phyloP scores from a whole-genome alignment of 1,284 basidiomycete species.

The Moesziomyces parantarcticus region DNA sequence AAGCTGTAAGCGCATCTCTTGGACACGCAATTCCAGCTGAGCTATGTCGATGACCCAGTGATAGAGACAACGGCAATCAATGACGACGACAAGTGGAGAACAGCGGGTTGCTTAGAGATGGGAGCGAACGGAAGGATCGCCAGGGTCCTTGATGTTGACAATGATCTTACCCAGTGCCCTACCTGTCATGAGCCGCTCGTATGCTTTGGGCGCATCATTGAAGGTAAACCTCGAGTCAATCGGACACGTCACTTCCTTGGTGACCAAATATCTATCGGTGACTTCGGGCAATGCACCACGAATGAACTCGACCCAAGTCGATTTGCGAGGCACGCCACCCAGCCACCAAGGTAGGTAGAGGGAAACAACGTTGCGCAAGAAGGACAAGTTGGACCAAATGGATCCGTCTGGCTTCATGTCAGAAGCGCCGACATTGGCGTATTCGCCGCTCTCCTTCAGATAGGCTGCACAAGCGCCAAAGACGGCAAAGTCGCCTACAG shows the following conservation, averaged over 20 bases:
- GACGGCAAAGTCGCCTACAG: conserved; percentile 3
- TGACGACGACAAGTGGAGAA: too few relatives aligned
- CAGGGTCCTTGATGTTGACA: too few relatives aligned
- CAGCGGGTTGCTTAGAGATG: too few relatives aligned
- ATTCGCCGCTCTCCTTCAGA: conserved; percentile 4
- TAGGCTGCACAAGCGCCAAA: conserved; percentile 1
- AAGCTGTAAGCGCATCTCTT: conserved; percentile 11
- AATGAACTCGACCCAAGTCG: neutral
- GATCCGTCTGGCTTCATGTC: conserved; percentile 2
- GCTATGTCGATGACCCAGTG: conserved; percentile 8
- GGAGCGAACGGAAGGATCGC: too few relatives aligned
- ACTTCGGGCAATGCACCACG: conserved; percentile 2
- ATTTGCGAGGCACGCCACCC: conserved; percentile 4
- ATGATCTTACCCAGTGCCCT: conserved; percentile 2
- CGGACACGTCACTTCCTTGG: neutral
- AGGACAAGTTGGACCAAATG: neutral
- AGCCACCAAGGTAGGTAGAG: conserved; percentile 7
- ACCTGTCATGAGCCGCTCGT: conserved; percentile 5
- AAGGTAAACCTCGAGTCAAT: neutral
- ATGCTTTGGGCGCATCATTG: conserved; percentile 3
- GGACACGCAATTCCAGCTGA: conserved; percentile 5
- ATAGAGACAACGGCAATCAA: too few relatives aligned
- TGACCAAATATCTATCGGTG: conserved; percentile 3
- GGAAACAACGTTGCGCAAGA: neutral
- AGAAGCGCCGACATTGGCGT: neutral